A percentile compares a stretch with the other conserved stretches of the same genome.
Evolutionary conservation across 352 stramenopile genomes (phyloP).

Genomic region (Ophiocytium majus): DNA sequence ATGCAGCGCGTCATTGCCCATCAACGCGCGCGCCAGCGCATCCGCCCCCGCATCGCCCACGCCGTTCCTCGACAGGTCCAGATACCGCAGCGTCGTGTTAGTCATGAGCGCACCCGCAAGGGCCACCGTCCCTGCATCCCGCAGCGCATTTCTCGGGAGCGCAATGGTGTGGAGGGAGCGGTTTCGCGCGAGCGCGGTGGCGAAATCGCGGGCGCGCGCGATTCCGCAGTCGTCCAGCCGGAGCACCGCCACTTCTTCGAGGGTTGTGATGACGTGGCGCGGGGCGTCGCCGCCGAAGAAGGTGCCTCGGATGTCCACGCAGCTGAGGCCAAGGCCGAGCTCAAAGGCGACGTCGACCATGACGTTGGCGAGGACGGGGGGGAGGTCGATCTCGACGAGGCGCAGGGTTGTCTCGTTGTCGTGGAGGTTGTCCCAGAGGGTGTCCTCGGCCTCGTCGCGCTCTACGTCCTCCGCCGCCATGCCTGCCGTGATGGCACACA

Average conservation of each 20-base stretch:
- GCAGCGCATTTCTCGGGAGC: neutral
- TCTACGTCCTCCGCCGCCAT: slow-evolving; percentile 6
- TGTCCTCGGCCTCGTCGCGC: neutral
- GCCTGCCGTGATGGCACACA: no score
- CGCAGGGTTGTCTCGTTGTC: slow-evolving; percentile 12
- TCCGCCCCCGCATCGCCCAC: neutral
- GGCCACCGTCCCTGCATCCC: neutral
- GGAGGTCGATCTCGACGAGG: neutral
- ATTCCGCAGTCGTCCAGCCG: neutral
- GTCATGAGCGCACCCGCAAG: neutral
- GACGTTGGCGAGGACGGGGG: neutral
- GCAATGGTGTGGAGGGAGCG: neutral
- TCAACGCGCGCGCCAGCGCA: neutral
- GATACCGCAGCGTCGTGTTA: neutral
- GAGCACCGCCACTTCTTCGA: neutral
- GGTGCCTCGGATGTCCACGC: neutral
- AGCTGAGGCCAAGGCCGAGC: neutral
- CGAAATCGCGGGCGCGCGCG: neutral
- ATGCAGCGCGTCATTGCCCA: neutral
- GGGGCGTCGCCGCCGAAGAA: slow-evolving; percentile 9
- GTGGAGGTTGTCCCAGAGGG: slow-evolving; percentile 3
- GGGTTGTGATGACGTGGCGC: neutral
- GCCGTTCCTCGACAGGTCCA: neutral
- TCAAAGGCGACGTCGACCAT: slow-evolving; percentile 15
- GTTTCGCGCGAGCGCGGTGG: neutral